Evolutionary conservation across 2,329 filamentous ascomycete genomes (phyloP), one percentile per base, ranked within the genome.

Genomic region (Cladosporium cucumerinum): DNA sequence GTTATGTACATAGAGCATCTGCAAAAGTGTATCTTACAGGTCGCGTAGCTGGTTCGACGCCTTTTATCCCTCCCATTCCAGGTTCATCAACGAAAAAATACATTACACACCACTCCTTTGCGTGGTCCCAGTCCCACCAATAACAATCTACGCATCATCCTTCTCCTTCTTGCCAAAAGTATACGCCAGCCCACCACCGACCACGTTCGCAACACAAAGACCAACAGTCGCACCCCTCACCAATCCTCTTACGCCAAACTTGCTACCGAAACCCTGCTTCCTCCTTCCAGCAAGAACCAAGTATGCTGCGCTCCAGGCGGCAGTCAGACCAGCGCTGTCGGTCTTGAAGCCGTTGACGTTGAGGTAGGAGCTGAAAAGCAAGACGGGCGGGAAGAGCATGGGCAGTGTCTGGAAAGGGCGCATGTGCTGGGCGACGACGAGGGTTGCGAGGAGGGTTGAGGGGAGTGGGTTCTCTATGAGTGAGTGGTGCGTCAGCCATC

Each of bases 341-440:
- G 84, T 84, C 72, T 86, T 85, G 78, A 84, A 89, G 66, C 82
- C 82, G 67, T 82, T 82, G 32, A 90, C 72, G 73, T 89, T 90
- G 52, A 89, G 78, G 72, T 90, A 90, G 65, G 85, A 85, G 60
- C 84, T 84, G 78, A 89, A 88, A 65, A 90, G 81, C 3, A 90
- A 81, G 64, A 88, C 78, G 2, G 87, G 87, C 5, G 87, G 84
- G 73, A 90, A 90, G 68, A 88, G 76, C 83, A 90, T 87, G 4
- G 88, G 88, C 0, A 90, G 79, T 7, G 81, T 73, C 73, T 88
- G 87, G 75, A 88, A 86, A 8, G 88, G 88, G n/a, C 86, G 85
- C 51, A 84, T 80, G 78, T 89, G 85, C 71, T 89, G 86, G 12
- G 87, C 86, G 48, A 87, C 84, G 69, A 90, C 84, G 51, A 90